Evolutionary conservation across 805 yeast species (phyloP).

Genomic region (Candida rishiriensis): DNA sequence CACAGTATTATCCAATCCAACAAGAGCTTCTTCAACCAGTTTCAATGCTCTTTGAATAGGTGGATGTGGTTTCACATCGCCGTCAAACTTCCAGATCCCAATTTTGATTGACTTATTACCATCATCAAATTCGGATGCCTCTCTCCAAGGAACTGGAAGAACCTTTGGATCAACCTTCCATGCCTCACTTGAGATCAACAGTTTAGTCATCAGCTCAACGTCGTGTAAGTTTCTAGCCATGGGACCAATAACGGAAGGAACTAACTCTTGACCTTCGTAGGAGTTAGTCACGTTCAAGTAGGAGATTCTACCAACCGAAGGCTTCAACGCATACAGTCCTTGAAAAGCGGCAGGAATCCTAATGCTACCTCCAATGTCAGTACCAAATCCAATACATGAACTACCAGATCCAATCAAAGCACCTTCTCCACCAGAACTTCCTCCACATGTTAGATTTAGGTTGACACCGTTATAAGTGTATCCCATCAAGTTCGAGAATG

Average conservation of each 20-base stretch:
- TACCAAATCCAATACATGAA: constrained; percentile 53
- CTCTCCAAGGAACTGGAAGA: constrained; percentile 44
- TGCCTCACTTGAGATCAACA: constrained; percentile 30
- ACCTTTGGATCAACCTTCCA: constrained; percentile 48
- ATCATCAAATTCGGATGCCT: constrained; percentile 3
- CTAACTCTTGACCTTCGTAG: constrained; percentile 46
- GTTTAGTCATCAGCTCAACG: constrained; percentile 43
- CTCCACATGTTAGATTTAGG: constrained; percentile 30
- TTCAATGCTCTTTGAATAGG: constrained; percentile 45
- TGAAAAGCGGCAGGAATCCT: constrained; percentile 57
- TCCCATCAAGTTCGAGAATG: constrained; percentile 31
- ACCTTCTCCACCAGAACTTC: constrained; percentile 36
- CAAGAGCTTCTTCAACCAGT: constrained; percentile 24
- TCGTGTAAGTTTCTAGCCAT: constrained; percentile 46
- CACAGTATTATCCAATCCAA: constrained; percentile 45
- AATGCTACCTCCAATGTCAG: constrained; percentile 51
- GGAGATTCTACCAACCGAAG: constrained; percentile 34
- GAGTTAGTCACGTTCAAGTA: constrained; percentile 36
- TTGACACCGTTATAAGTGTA: constrained; percentile 29
- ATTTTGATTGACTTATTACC: constrained; percentile 33
- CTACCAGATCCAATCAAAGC: constrained; percentile 20
- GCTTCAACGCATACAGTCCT: constrained; percentile 53
- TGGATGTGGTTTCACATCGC: constrained; percentile 43
- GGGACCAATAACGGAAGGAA: constrained; percentile 57
- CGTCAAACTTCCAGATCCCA: constrained; percentile 41